Base-by-base conservation (phyloP, 441 rosid species). In the Kokia cookei region DNA sequence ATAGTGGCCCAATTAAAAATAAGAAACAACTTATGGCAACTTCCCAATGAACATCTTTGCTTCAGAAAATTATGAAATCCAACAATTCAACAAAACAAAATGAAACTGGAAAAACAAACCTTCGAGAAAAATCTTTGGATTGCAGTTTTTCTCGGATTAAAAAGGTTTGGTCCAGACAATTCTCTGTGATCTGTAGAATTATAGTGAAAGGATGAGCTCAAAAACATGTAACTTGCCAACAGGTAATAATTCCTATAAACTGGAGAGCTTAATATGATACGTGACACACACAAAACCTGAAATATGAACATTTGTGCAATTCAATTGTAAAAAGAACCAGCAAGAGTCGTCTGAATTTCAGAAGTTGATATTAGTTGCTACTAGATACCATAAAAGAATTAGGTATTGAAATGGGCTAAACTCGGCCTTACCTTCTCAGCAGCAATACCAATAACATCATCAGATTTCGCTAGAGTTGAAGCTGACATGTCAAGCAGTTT, bases 401-500 rank as follows among this genome's bases (percentile, higher is more conserved):
- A 22, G 65, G 66, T 24, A n/a, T 7, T 35, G 17, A 53, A 70
- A 71, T 10, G 57, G 35, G 57, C 70, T 24, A 65, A 63, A n/a
- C 40, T 65, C 29, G 64, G 48, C 48, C 83, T 80, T 78, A 84
- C 88, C 71, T 77, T 63, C 63, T 69, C 79, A 72, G 73, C 71
- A 70, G 68, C 77, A 61, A 79, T 69, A 64, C 70, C 81, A 78
- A 84, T 83, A 76, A 71, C 77, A 78, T 81, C 83, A 78, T 81
- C 84, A 71, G 65, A 72, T 71, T 81, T 84, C 78, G 75, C 85
- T 64, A 80, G 40, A 59, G 79, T 58, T 54, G 78, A 76, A 58
- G 80, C 81, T 78, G 87, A 83, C 74, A 87, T 73, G 76, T 82
- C 84, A 35, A 89, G 81, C 62, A 89, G 82, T 77, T 83, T 74